Percentiles rank a stretch among this genome's conserved stretches.
phyloP scores from a whole-genome alignment of 2,329 filamentous ascomycete genomes.

The Amesomyces nigricolor region DNA sequence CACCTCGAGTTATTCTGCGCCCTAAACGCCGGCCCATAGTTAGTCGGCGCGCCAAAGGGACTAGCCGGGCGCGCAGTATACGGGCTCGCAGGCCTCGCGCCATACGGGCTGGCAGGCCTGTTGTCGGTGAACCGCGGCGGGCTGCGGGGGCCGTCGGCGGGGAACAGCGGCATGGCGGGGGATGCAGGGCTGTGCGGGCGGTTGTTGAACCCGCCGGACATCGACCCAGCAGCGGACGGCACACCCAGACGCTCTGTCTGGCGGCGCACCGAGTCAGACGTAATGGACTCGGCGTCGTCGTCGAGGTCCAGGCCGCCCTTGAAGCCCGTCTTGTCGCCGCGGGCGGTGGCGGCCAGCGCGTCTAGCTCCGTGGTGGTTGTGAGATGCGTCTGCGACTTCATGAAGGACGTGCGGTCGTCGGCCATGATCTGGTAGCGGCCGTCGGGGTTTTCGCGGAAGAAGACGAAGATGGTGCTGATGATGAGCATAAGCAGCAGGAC shows the following conservation, averaged over 20 bases:
- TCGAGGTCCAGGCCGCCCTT: conserved; percentile 59
- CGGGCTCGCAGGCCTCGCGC: conserved; percentile 6
- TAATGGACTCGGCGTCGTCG: conserved; percentile 65
- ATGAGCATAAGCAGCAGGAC: conserved; percentile 79
- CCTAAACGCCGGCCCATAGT: conserved; percentile 34
- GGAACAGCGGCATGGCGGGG: conserved; percentile 48
- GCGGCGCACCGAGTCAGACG: conserved; percentile 50
- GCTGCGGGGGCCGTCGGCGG: conserved; percentile 33
- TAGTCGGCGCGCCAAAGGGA: conserved; percentile 2
- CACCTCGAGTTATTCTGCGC: conserved; percentile 40
- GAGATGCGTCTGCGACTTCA: conserved; percentile 88
- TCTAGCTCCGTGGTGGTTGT: conserved; percentile 77
- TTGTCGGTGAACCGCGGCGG: conserved; percentile 26
- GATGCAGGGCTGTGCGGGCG: conserved; percentile 43
- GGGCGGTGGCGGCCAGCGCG: conserved; percentile 79
- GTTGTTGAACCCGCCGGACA: conserved; percentile 25
- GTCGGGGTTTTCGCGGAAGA: conserved; percentile 90
- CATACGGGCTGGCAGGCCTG: conserved; percentile 18
- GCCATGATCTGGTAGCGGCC: conserved; percentile 94
- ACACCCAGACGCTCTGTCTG: conserved; percentile 31
- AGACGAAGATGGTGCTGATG: conserved; percentile 57
- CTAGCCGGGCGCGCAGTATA: conserved; percentile 2
- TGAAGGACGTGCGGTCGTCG: conserved; percentile 92
- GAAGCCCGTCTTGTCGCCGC: conserved; percentile 67
- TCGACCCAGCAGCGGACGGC: conserved; percentile 20